A percentile compares a stretch with the other conserved stretches of the same genome.
These are phyloP conservation scores for Fagus sylvatica DNA, from an alignment of 306 rosid species.

Conservation along the genomic window DNA sequence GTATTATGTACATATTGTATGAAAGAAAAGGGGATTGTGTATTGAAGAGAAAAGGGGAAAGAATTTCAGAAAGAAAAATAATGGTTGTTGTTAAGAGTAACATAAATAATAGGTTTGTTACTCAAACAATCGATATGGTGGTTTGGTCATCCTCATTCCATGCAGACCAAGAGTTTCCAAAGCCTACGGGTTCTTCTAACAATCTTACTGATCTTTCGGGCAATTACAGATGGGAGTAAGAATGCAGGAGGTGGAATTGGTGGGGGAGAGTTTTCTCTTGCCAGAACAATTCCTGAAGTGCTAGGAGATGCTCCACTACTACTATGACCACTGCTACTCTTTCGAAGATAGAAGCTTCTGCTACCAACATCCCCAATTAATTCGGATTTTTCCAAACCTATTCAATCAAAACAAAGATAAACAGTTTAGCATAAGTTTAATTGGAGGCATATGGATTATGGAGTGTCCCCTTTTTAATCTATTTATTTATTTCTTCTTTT, in stretches of 20 bases:
- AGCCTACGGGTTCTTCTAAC: conserved; percentile 60
- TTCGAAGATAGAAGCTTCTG: conserved; percentile 77
- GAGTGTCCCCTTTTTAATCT: not conserved
- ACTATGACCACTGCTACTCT: conserved; percentile 13
- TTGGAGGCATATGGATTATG: too few species aligned
- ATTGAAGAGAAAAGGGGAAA: not conserved
- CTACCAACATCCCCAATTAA: conserved; percentile 71
- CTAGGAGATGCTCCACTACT: conserved; percentile 33
- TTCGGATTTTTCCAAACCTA: conserved; percentile 77
- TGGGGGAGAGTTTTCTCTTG: conserved; percentile 31
- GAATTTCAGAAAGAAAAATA: not conserved
- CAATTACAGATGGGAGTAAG: conserved; percentile 38
- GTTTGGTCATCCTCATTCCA: conserved; percentile 28
- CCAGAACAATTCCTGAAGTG: conserved; percentile 25
- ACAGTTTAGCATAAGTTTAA: not conserved
- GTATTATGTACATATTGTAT: not conserved
- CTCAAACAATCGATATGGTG: conserved; percentile 2
- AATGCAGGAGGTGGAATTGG: conserved; percentile 31
- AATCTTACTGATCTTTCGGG: conserved; percentile 46
- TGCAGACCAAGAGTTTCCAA: conserved; percentile 70
- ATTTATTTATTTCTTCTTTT: too few species aligned
- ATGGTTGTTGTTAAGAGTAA: conserved; percentile 18
- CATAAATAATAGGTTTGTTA: conserved; percentile 29
- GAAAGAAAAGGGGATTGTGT: not conserved
- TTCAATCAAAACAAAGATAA: not conserved